Evolutionary conservation across 192 early-diverging fungal species (phyloP).

Genomic region (Coemansia sp.): DNA sequence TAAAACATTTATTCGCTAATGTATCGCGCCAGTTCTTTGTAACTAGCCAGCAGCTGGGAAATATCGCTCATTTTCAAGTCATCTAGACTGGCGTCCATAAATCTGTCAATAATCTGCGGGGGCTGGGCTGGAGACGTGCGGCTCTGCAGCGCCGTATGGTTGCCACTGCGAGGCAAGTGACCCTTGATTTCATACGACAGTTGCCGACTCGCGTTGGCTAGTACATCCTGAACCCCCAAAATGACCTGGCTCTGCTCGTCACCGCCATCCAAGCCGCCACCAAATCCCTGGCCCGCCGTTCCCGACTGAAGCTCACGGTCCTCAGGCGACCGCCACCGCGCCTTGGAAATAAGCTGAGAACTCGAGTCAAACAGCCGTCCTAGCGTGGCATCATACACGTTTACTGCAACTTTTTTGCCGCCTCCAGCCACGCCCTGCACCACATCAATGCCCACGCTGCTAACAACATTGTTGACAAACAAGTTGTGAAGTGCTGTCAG

Average conservation of each 20-base stretch:
- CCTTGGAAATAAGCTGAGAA: constrained; percentile 24
- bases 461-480: constrained; percentile 41
- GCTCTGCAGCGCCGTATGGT: background rate
- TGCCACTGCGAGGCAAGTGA: constrained; percentile 22
- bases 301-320: constrained; percentile 29
- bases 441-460: constrained; percentile 45
- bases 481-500: constrained; percentile 27
- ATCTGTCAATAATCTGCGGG: constrained; percentile 12
- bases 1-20: constrained; percentile 16
- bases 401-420: constrained; percentile 48
- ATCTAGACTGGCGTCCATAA: constrained; percentile 12
- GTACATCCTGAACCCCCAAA: constrained; percentile 23
- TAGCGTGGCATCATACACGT: constrained; percentile 52
- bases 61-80: constrained; percentile 43
- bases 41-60: constrained; percentile 31
- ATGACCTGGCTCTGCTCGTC: constrained; percentile 12
- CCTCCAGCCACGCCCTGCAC: constrained; percentile 54
- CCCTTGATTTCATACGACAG: constrained; percentile 44
- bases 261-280: background rate
- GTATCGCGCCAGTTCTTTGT: constrained; percentile 43
- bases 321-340: constrained; percentile 24
- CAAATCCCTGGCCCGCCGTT: constrained; percentile 6
- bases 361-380: constrained; percentile 40
- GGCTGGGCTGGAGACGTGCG: background rate
- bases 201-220: constrained; percentile 36